Conservation (phyloP, 805 yeast species). For the Yarrowia sp. region DNA sequence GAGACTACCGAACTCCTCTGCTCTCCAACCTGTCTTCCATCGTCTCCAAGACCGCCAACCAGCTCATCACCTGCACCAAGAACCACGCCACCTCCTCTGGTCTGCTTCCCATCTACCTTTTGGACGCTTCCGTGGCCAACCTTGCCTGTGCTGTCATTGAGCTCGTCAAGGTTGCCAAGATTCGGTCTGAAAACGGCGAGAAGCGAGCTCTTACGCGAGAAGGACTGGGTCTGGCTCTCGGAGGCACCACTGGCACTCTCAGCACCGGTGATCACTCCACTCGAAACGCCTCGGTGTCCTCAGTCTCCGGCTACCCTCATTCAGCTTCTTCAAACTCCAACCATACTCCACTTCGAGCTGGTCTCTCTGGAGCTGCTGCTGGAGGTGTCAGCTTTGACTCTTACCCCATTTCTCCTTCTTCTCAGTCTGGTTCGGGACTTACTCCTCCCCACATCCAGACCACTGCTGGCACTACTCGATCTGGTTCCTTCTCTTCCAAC, state of each 20-base stretch:
- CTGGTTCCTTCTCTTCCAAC: conserved; percentile 22
- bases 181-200: conserved; percentile 40
- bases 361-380: conserved; percentile 26
- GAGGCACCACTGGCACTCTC: neutral
- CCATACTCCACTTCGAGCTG: conserved; percentile 16
- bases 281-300: conserved; percentile 6
- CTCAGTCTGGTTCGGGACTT: conserved; percentile 2
- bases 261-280: too few species aligned
- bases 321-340: conserved; percentile 5
- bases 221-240: conserved; percentile 17
- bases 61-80: conserved; percentile 76
- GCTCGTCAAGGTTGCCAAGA: conserved; percentile 47
- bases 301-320: conserved; percentile 8
- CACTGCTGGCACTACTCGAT: neutral
- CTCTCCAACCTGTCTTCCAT: conserved; percentile 49
- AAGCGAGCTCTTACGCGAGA: conserved; percentile 10
- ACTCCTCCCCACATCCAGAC: conserved; percentile 5
- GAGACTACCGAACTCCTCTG: conserved; percentile 26
- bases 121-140: conserved; percentile 80
- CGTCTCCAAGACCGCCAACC: conserved; percentile 72
- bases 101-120: conserved; percentile 71
- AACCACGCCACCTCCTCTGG: conserved; percentile 69
- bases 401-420: conserved; percentile 16
- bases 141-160: conserved; percentile 65
- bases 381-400: conserved; percentile 5